Conservation (phyloP, 805 yeast genomes). For the Danielia reshetovae region DNA sequence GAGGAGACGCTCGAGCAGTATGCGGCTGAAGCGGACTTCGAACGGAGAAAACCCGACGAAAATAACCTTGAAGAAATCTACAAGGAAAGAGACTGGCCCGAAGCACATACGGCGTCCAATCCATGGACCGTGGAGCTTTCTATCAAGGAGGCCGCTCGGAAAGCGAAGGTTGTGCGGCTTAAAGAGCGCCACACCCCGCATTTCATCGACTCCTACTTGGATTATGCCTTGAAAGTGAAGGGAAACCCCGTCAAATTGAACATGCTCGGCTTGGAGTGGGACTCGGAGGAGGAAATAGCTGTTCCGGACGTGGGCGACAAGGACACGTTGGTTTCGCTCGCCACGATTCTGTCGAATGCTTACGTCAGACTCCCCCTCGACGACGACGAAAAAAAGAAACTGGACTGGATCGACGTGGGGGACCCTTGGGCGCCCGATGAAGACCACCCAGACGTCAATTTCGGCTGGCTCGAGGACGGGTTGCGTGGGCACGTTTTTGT, state of each 20-base stretch:
- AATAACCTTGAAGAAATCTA: constrained; percentile 4
- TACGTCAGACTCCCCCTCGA: constrained; percentile 72
- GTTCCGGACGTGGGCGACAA: constrained; percentile 77
- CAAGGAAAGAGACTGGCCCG: constrained; percentile 34
- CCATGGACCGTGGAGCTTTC: constrained; percentile 39
- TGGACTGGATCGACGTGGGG: constrained; percentile 84
- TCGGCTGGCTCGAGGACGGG: constrained; percentile 87
- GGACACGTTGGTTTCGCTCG: constrained; percentile 69
- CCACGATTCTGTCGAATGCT: constrained; percentile 86
- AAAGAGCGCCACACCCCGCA: constrained; percentile 48
- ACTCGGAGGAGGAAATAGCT: constrained; percentile 41
- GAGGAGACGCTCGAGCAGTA: constrained; percentile 1
- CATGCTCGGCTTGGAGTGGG: constrained; percentile 60
- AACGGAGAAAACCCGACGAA: background rate
- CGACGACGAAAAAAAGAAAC: constrained; percentile 42
- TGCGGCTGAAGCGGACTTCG: constrained; percentile 5
- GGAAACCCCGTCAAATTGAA: constrained; percentile 34
- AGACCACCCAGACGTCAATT: constrained; percentile 48
- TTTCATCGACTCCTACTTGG: constrained; percentile 61
- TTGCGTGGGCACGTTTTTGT: constrained; percentile 88
- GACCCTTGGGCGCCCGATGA: constrained; percentile 51
- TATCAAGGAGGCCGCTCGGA: constrained; percentile 16
- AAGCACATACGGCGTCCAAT: constrained; percentile 24
- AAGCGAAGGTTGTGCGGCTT: constrained; percentile 23
- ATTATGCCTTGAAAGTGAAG: constrained; percentile 46